phyloP scores from a whole-genome alignment of 1,284 basidiomycete species.

The Mrakiaceae sp. region DNA sequence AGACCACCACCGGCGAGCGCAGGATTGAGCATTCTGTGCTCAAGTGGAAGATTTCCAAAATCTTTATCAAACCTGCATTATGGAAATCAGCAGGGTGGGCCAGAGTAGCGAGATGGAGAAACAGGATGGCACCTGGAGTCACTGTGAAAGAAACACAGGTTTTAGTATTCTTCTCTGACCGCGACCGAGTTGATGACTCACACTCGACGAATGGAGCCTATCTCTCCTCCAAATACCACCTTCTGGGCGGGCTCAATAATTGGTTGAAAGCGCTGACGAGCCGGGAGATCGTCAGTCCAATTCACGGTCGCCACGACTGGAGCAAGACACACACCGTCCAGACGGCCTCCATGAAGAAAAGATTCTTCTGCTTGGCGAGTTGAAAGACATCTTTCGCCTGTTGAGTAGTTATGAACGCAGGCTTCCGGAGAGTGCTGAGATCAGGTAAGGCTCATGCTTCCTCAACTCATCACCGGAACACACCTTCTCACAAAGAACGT shows the following conservation, averaged over 20 bases:
- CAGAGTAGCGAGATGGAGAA: too few species aligned
- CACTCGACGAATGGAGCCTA: too few species aligned
- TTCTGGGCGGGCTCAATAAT: conserved; percentile 33
- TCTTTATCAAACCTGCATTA: conserved; percentile 5
- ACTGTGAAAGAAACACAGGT: too few species aligned
- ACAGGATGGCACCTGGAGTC: too few species aligned
- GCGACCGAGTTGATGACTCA: too few species aligned
- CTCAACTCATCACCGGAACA: background rate
- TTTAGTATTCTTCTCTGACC: too few species aligned
- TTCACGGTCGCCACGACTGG: too few species aligned
- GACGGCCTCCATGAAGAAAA: conserved; percentile 83
- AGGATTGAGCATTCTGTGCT: conserved; percentile 69
- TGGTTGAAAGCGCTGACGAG: conserved; percentile 28
- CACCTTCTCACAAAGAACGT: conserved; percentile 72
- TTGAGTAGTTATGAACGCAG: conserved; percentile 38
- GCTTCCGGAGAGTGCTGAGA: conserved; percentile 37
- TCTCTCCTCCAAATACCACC: conserved; percentile 28
- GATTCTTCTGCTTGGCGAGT: conserved; percentile 59
- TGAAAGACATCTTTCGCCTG: conserved; percentile 49
- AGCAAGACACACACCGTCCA: conserved; percentile 45
- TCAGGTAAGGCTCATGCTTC: background rate
- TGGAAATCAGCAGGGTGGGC: too few species aligned
- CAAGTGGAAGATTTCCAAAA: conserved; percentile 40
- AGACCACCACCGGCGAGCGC: conserved; percentile 70
- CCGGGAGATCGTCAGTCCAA: conserved; percentile 17